Conservation (phyloP, 441 rosid species). For the Jatropha multifida region DNA sequence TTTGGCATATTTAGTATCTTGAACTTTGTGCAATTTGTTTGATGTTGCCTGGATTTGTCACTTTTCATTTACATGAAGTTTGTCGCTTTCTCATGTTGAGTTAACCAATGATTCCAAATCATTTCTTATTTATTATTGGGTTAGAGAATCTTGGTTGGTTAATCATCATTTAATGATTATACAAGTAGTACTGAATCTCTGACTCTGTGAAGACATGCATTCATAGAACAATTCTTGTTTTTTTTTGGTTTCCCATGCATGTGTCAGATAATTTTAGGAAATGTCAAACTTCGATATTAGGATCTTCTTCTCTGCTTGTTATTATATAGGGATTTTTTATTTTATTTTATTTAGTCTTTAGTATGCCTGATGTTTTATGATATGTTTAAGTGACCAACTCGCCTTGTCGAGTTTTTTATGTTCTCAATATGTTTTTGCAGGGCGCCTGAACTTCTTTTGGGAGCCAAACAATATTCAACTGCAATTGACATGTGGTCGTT, state of each 20-base stretch:
- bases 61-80: background rate
- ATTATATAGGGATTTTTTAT: background rate
- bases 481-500: slow-evolving; percentile 99
- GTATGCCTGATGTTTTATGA: background rate
- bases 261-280: background rate
- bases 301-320: slow-evolving; percentile 5
- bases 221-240: background rate
- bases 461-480: slow-evolving; percentile 91
- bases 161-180: background rate
- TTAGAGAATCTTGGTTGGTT: background rate
- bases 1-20: background rate
- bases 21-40: background rate
- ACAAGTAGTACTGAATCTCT: background rate
- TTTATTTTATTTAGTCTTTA: background rate
- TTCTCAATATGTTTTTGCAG: slow-evolving; percentile 37
- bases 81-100: background rate
- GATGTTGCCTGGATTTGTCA: background rate
- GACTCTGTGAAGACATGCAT: too few relatives aligned
- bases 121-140: background rate
- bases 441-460: slow-evolving; percentile 98
- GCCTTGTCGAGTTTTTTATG: slow-evolving; percentile 11
- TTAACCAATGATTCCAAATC: too few relatives aligned
- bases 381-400: background rate
- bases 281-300: background rate
- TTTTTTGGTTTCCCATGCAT: background rate